Conservation (phyloP, 352 stramenopile species). For the Phytophthora sansomeana region DNA sequence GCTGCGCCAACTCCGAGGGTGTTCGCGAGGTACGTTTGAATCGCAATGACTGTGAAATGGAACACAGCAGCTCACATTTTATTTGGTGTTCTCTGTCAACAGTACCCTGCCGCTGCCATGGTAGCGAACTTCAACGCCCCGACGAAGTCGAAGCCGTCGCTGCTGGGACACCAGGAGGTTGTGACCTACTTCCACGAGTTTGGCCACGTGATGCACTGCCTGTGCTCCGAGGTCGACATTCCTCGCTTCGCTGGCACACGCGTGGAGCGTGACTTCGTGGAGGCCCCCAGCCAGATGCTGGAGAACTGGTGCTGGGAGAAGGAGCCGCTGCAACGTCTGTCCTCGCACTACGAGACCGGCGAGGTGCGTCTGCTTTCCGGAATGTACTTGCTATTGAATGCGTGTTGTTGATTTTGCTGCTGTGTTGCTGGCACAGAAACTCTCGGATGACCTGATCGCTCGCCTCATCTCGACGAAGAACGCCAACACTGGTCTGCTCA, state of each 20-base stretch:
- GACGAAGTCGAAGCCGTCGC: conserved; percentile 79
- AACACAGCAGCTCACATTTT: conserved; percentile 5
- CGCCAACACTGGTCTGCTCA: conserved; percentile 79
- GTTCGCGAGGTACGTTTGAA: conserved; percentile 48
- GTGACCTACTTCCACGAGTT: conserved; percentile 93
- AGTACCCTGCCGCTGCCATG: conserved; percentile 86
- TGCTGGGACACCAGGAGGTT: conserved; percentile 86
- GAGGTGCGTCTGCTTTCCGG: conserved; percentile 35
- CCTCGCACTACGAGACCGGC: conserved; percentile 85
- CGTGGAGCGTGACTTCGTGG: conserved; percentile 90
- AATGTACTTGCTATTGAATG: not conserved
- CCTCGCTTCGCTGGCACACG: conserved; percentile 79
- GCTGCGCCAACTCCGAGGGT: conserved; percentile 68
- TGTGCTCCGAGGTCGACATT: conserved; percentile 87
- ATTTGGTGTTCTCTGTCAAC: conserved; percentile 26
- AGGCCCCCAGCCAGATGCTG: conserved; percentile 93
- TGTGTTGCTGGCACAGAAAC: conserved; percentile 49
- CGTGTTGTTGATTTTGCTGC: conserved; percentile 10
- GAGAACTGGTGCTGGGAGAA: conserved; percentile 94
- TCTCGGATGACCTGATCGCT: conserved; percentile 84
- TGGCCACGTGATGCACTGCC: conserved; percentile 91
- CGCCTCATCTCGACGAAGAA: conserved; percentile 90
- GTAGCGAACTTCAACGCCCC: conserved; percentile 91
- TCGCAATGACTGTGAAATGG: not conserved
- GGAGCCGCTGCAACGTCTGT: conserved; percentile 82